Evolutionary conservation across 108 stramenopile species (phyloP).

Genomic region (Skeletonema marinoi): DNA sequence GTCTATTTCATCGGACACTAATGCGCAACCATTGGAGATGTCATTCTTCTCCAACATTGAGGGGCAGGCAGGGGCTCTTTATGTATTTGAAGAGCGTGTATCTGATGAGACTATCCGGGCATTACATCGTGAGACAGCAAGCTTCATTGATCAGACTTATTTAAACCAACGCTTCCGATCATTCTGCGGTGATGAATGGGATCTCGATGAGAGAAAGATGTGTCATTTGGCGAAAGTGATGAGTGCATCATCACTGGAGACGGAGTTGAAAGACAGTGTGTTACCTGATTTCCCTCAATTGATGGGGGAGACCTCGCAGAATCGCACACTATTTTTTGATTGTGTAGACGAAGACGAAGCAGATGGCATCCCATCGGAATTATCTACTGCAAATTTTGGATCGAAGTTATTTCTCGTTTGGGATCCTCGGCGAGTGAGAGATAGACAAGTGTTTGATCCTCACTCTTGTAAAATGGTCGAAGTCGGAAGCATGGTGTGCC

Average conservation of each 20-base stretch:
- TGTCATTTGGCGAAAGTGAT: constrained; percentile 36
- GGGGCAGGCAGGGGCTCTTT: constrained; percentile 70
- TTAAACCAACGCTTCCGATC: constrained; percentile 17
- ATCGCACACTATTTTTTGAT: constrained; percentile 32
- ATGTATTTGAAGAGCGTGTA: constrained; percentile 70
- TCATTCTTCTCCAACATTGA: constrained; percentile 63
- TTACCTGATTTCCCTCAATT: constrained; percentile 40
- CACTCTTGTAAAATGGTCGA: constrained; percentile 59
- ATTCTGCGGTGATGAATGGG: constrained; percentile 36
- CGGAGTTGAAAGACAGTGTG: constrained; percentile 36
- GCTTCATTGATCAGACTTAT: constrained; percentile 28
- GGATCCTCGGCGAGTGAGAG: constrained; percentile 62
- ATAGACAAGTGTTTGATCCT: constrained; percentile 52
- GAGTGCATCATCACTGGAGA: constrained; percentile 36
- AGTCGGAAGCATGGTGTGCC: constrained; percentile 16
- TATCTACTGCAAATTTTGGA: constrained; percentile 46
- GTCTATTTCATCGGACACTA: constrained; percentile 2
- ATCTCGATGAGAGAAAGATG: constrained; percentile 28
- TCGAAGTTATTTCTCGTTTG: constrained; percentile 73
- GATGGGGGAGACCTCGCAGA: constrained; percentile 15
- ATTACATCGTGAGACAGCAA: constrained; percentile 58
- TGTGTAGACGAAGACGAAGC: constrained; percentile 32
- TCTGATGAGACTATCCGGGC: constrained; percentile 73
- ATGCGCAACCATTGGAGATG: constrained; percentile 28
- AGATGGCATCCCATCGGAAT: constrained; percentile 23